Evolutionary conservation across 2,329 filamentous ascomycete genomes (phyloP), one percentile per base, ranked within the genome.

Genomic region (Hirsutella minnesotensis): DNA sequence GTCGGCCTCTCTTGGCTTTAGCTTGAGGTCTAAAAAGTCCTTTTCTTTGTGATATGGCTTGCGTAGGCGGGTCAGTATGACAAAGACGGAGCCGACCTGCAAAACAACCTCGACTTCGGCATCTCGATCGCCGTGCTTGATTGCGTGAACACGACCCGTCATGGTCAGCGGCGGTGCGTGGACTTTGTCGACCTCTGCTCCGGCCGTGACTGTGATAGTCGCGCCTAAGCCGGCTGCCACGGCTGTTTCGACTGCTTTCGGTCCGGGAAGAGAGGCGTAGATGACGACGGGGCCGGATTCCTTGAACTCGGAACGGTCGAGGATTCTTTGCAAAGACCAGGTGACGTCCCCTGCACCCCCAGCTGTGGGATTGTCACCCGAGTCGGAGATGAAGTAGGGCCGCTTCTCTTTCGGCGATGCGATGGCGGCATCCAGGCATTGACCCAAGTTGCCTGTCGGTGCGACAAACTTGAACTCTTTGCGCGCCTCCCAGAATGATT

Each of bases 301-400:
- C 40, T 62, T 57, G 39, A 74, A 69, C 47, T 73, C 70, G 0
- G 65, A 55, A 4, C 69, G 61, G 15, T 53, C 56, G 9, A 75
- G 60, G 15, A 75, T 51, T 39, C 64, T 57, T 0, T 62, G 62
- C 5, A 75, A 51, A 0, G 68, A 66, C 69, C 70, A 75, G 0
- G 70, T 73, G 15, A 75, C 65, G 48, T 75, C 70, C 1, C 72
- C 72, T 1, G 70, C 69, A 0, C 70, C 72, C 5, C 72, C 72
- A 1, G 72, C 72, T 0, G 72, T 75, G 7, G 71, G 72, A 41
- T 75, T 75, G 44, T 75, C 72, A 0, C 71, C 72, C 1, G 70
- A 74, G 51, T 75, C 72, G 0, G 70, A 75, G 44, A 75, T 68
- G 50, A 74, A 75, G 46, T 64, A 75, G 0, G 72, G 72, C 8